Base-by-base conservation (phyloP, 345 rosid species). In the Camelina hispida region DNA sequence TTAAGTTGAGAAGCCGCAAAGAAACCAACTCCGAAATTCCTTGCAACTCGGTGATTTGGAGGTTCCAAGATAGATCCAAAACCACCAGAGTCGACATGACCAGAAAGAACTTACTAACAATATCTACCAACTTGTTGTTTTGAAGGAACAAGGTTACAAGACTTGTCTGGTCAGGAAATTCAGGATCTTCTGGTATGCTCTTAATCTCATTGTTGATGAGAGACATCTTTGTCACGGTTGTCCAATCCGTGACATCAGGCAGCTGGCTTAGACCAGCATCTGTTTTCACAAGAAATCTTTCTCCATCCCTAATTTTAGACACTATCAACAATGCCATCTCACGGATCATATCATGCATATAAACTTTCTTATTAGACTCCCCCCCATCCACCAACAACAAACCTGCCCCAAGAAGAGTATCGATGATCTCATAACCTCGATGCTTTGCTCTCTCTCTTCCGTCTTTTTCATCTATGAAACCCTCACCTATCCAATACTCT, bases 1-100 rank as follows among this genome's bases (percentile, higher is more conserved):
- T 40, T 12, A 68, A 54, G 11, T 55, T 68, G 62, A 68, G 72
- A 42, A 40, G 56, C 40, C 72, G 72, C 72, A 68, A 40, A 23
- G 51, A 25, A 1, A 54, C 62, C 72, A 68, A 68, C 11, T 7
- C 7, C 16, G 62, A 53, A 20, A 66, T 47, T 16, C 22, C 46
- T 6, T 42, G 63, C 63, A 68, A 68, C 63, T 42, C 8, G 1
- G 25, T 55, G 62, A 68, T 40, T 11, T 3, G 25, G 5, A 12
- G 63, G 37, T 68, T 68, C 2, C 1, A 1, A 15, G 73, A 68
- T 11, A 68, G 62, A 25, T 68, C 73, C 73, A 68, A 68, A 28
- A 68, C 73, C 40, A 68, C 62, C 40, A 68, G 73, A 68, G 62
- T 7, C 8, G 73, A 54, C 28, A 68, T 1, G 53, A 42, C 53